Evolutionary conservation across 768 basidiomycete genomes (phyloP).

Genomic region (Kwoniella bestiolae): DNA sequence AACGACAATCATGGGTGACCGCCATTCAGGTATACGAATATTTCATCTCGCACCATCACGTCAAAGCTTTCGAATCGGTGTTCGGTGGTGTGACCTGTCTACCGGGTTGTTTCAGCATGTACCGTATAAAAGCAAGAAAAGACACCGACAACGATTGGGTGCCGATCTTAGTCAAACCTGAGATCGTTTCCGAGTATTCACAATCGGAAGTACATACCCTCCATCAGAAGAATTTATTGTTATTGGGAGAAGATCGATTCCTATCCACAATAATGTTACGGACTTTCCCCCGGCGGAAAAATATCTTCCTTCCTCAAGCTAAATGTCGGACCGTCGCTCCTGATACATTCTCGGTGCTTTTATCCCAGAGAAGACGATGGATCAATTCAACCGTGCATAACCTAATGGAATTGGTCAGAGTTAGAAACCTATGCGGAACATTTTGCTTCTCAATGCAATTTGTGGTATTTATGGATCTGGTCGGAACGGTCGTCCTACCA

Average conservation of each 20-base stretch:
- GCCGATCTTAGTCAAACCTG: conserved; percentile 92
- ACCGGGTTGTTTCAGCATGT: conserved; percentile 99
- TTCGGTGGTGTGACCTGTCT: conserved; percentile 99
- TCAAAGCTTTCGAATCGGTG: conserved; percentile 98
- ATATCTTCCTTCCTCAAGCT: conserved; percentile 98
- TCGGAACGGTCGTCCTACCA: conserved; percentile 71
- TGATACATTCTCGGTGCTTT: conserved; percentile 86
- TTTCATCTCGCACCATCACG: conserved; percentile 97
- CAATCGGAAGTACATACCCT: conserved; percentile 90
- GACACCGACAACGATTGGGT: conserved; percentile 92
- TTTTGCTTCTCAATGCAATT: conserved; percentile 99
- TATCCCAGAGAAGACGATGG: conserved; percentile 98
- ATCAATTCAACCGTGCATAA: conserved; percentile 99
- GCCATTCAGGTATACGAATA: conserved; percentile 88
- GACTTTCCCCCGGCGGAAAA: conserved; percentile 97
- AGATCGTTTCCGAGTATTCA: conserved; percentile 96
- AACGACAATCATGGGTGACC: conserved; percentile 97
- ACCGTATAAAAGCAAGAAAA: conserved; percentile 91
- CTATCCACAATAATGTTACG: conserved; percentile 93
- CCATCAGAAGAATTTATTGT: conserved; percentile 94
- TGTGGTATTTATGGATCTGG: conserved; percentile 92
- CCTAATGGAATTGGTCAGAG: conserved; percentile 96
- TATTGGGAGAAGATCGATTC: conserved; percentile 98
- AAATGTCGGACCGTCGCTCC: conserved; percentile 93
- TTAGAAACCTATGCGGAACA: conserved; percentile 95